Evolutionary conservation across 805 yeast species (phyloP).

Genomic region (Tetrapisispora namnaoensis): DNA sequence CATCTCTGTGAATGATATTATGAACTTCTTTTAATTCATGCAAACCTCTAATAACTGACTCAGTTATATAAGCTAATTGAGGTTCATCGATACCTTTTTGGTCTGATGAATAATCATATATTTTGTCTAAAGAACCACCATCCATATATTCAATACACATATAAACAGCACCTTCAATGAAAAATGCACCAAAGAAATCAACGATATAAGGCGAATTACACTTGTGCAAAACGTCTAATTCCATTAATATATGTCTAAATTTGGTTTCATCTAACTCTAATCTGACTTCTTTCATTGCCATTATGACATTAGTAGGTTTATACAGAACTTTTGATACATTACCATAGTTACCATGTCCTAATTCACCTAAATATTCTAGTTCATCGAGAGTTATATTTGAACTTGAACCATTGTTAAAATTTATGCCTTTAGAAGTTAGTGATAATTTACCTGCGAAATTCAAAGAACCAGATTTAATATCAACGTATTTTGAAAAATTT

Average conservation of each 20-base stretch:
- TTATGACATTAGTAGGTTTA: conserved; percentile 79
- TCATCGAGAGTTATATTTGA: conserved; percentile 83
- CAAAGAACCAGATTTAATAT: conserved; percentile 82
- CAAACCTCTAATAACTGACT: conserved; percentile 71
- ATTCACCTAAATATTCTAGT: conserved; percentile 68
- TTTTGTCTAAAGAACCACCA: conserved; percentile 85
- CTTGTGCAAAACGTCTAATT: conserved; percentile 83
- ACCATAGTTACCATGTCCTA: conserved; percentile 95
- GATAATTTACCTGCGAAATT: conserved; percentile 93
- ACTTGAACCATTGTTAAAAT: conserved; percentile 79
- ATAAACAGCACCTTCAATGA: conserved; percentile 94
- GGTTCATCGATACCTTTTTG: conserved; percentile 66
- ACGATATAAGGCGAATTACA: conserved; percentile 87
- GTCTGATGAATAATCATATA: conserved; percentile 45
- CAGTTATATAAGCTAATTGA: conserved; percentile 69
- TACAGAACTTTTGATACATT: conserved; percentile 89
- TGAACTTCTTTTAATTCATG: conserved; percentile 80
- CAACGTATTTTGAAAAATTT: conserved; percentile 69
- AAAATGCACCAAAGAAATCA: conserved; percentile 95
- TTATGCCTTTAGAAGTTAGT: conserved; percentile 82
- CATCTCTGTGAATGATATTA: conserved; percentile 91
- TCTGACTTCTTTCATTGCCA: conserved; percentile 98
- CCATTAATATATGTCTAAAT: conserved; percentile 92
- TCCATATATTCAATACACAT: conserved; percentile 98
- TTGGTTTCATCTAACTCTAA: conserved; percentile 89